Conservation (phyloP, 371 early-diverging fungal genomes). For the Dichotomocladium elegans region DNA sequence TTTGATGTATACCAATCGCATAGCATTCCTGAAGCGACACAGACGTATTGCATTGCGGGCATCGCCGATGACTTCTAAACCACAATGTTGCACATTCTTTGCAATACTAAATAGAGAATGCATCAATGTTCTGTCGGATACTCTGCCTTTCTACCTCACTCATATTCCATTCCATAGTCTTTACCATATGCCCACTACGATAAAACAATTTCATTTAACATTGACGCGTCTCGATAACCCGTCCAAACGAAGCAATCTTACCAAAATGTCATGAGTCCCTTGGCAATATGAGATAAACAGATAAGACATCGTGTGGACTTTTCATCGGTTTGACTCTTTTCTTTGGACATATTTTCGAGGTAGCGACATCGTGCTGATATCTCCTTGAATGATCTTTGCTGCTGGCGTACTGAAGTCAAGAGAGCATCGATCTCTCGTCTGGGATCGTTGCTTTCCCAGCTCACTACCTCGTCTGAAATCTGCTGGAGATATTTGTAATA, state of each 20-base stretch:
- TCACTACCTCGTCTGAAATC: slow-evolving; percentile 46
- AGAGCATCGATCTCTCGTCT: slow-evolving; percentile 19
- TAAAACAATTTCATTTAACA: too few relatives aligned
- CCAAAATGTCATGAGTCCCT: slow-evolving; percentile 61
- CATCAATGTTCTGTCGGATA: not conserved
- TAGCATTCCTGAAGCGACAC: slow-evolving; percentile 24
- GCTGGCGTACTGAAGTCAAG: slow-evolving; percentile 17
- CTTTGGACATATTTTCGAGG: slow-evolving; percentile 34
- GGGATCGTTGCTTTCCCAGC: slow-evolving; percentile 25
- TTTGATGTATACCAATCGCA: slow-evolving; percentile 13
- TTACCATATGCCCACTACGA: slow-evolving; percentile 30
- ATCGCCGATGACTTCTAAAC: slow-evolving; percentile 21
- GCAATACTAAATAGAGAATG: slow-evolving; percentile 21
- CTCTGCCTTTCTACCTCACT: too few relatives aligned
- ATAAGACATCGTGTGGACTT: slow-evolving; percentile 47
- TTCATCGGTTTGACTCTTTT: slow-evolving; percentile 9
- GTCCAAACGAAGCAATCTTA: slow-evolving; percentile 29
- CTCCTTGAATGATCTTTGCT: slow-evolving; percentile 19
- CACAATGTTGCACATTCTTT: slow-evolving; percentile 22
- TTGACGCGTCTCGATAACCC: too few relatives aligned
- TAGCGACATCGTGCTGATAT: slow-evolving; percentile 35
- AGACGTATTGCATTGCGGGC: slow-evolving; percentile 29
- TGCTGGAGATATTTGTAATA: slow-evolving; percentile 57
- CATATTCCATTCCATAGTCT: not conserved
- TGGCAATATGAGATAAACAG: slow-evolving; percentile 44